Evolutionary conservation across 345 rosid species (phyloP), one percentile per base, ranked within the genome.

Genomic region (Citrus mangshanensis): DNA sequence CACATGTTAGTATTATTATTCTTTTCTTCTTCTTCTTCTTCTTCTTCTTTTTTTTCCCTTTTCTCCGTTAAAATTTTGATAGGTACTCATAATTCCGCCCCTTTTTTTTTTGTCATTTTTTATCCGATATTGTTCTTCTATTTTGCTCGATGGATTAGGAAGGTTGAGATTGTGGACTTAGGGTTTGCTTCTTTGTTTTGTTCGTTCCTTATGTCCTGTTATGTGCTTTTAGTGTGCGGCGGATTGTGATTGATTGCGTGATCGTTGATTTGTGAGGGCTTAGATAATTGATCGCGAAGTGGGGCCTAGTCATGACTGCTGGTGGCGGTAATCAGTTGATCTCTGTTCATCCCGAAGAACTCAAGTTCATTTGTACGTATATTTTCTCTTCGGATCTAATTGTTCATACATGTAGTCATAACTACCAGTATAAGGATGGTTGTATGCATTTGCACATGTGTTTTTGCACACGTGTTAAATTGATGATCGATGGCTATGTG

Each of bases 311-410:
- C 82, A 91, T 91, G 95, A 75, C 87, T 77, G 90, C 89, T 72
- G 89, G 80, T 76, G 91, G 85, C 75, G 90, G 86, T 80, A 89
- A 87, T 37, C 90, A 85, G 83, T 81, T 96, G 78, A 89, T 96
- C 91, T 90, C 97, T 49, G 90, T 96, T 81, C 98, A 93, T 80
- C 99, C 99, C 68, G 96, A 91, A 38, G 98, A 96, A 81, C 95
- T 96, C 90, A 93, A 86, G 83, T 94, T 96, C 84, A 77, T 79
- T 24, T 88, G 99, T 96, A 89, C 54, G 89, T 56, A 78, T 74
- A 74, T 69, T 69, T 54, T 77, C 72, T 65, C 59, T 67, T 59
- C 72, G 58, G n/a, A 24, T 32, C 61, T 25, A 14, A 6, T 6
- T 62, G 21, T 62, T 63, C 59, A 0, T 63, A 19, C 4, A 25